phyloP scores from a whole-genome alignment of 805 yeast genomes.

The Kregervanrija pseudodelftensis region DNA sequence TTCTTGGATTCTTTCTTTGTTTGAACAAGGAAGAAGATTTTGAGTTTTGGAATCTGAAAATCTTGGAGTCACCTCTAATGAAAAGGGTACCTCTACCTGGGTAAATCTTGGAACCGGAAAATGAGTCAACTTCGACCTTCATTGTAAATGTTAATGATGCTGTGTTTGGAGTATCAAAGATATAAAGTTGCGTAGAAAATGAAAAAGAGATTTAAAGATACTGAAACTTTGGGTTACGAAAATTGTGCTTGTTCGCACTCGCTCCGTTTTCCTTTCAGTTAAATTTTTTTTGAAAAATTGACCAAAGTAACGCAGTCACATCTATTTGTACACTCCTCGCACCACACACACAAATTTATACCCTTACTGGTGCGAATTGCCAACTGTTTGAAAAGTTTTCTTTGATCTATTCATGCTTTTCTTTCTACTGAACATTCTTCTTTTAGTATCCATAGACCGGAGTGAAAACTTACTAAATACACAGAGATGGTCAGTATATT shows the following conservation, averaged over 20 bases:
- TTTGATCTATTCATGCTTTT: no score
- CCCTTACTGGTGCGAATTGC: no score
- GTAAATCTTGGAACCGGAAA: slow-evolving; percentile 99
- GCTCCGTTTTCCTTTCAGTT: no score
- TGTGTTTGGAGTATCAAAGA: no score
- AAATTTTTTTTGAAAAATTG: no score
- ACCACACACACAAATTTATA: background rate
- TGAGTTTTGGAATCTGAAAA: slow-evolving; percentile 98
- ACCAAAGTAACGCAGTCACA: background rate
- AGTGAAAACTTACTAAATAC: slow-evolving; percentile 62
- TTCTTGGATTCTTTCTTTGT: slow-evolving; percentile 99
- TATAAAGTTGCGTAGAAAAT: no score
- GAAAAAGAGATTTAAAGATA: no score
- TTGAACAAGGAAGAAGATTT: slow-evolving; percentile 96
- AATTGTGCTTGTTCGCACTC: no score
- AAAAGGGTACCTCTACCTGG: slow-evolving; percentile 99
- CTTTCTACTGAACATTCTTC: background rate
- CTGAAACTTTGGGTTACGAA: no score
- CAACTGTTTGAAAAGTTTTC: no score
- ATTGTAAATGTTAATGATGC: slow-evolving; percentile 31
- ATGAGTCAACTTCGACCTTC: slow-evolving; percentile 99
- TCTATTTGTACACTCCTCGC: background rate
- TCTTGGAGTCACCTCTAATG: slow-evolving; percentile 99
- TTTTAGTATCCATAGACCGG: slow-evolving; percentile 60
- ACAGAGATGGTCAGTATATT: slow-evolving; percentile 96